Base-by-base conservation (phyloP, 805 yeast species). In the Metschnikowia peoriensis region DNA sequence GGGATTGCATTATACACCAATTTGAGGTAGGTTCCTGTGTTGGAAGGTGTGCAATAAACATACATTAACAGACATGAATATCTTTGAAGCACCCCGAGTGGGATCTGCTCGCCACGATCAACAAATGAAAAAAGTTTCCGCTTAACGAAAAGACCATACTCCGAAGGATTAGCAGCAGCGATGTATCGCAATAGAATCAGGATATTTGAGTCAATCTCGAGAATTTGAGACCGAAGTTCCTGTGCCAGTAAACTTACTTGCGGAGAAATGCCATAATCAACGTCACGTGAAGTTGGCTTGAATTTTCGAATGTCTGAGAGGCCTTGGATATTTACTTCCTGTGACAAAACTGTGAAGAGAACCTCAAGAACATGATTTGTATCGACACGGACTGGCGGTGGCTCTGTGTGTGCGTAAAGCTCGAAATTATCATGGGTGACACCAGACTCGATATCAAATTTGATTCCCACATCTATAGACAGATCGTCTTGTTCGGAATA, bases 41-140 rank as follows among this genome's bases (percentile, higher is more conserved):
- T 67, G 2, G 55, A 63, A 16, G 61, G 58, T 10, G 66, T 61
- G 58, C 66, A 71, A 52, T 68, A 70, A 28, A 65, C 56, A 38
- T 60, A 71, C 60, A 66, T 68, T 39, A 74, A 54, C 51, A 74
- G 64, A 4, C 74, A 72, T 7, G 70, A 54, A 52, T 70, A 73
- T 48, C 61, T 68, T 50, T 64, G 71, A 34, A 75, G 56, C 1
- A 57, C 57, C 1, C 59, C 52, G 7, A 58, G 44, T 0, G 77
- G 73, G 12, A 71, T 63, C 28, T 55, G 40, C 42, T 70, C 72
- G 38, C 66, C 64, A 1, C 54, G 53, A 8, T 54, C 59, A 15
- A 63, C 44, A 55, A 62, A 67, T 8, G 49, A 50, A 49, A 72
- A 67, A 6, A 74, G 45, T 35, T 66, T 67, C 1, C 53, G 43